Conservation (phyloP, 345 rosid species). For the Sisymbrium altissimum region DNA sequence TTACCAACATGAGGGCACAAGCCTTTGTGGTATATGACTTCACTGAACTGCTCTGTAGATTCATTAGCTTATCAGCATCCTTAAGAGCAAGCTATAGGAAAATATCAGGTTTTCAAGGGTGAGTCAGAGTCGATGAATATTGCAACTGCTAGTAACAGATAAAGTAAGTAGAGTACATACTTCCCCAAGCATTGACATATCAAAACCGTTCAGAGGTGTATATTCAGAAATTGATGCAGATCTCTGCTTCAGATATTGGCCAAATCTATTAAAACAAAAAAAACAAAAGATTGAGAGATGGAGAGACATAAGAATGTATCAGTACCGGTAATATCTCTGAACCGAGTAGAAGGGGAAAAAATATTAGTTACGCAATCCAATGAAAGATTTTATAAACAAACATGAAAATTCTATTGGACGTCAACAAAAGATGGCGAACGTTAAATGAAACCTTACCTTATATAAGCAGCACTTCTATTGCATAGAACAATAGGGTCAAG, state of each 20-base stretch:
- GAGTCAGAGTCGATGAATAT: not conserved
- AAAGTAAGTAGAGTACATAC: slow-evolving; percentile 45
- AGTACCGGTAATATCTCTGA: not conserved
- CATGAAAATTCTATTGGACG: slow-evolving; percentile 10
- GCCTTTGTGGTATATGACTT: slow-evolving; percentile 63
- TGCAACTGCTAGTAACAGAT: not conserved
- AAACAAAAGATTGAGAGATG: not conserved
- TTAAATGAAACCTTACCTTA: slow-evolving; percentile 50
- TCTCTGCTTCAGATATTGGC: slow-evolving; percentile 69
- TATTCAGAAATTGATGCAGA: slow-evolving; percentile 70
- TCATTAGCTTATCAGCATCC: slow-evolving; percentile 85
- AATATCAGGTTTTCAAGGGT: slow-evolving; percentile 9
- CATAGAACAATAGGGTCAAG: slow-evolving; percentile 71
- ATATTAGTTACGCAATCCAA: not conserved
- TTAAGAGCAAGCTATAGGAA: slow-evolving; percentile 76
- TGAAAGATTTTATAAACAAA: not conserved
- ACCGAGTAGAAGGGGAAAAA: not conserved
- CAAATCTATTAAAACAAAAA: slow-evolving; percentile 51
- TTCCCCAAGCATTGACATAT: slow-evolving; percentile 91
- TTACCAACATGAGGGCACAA: slow-evolving; percentile 73
- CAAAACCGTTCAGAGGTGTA: slow-evolving; percentile 76
- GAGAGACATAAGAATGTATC: slow-evolving; percentile 23
- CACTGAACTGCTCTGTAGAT: slow-evolving; percentile 46
- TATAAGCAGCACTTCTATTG: slow-evolving; percentile 77
- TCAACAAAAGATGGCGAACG: not conserved